Evolutionary conservation across 805 yeast species (phyloP), one percentile per base, ranked within the genome.

Genomic region (Nakazawaea peltata): DNA sequence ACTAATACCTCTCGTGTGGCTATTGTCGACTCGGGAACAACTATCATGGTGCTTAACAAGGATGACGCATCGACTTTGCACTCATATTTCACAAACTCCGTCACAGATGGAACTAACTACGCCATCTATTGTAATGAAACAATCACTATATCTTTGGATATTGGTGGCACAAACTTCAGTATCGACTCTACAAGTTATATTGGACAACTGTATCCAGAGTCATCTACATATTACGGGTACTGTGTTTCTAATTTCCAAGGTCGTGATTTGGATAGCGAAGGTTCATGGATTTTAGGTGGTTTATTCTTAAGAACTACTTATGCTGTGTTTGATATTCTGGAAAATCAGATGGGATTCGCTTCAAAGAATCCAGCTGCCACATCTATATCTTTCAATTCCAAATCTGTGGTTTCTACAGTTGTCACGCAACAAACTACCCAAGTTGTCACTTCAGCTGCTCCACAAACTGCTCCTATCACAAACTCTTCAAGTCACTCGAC

Each of bases 231-330:
- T 38, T 23, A 43, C 14, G 77, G 80, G 0, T 65, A 69, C 47
- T 78, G 86, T 59, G 75, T 77, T 10, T 71, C 81, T 5, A 77
- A 75, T 45, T 64, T 77, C 39, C 83, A 75, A 54, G 84, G 82
- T 8, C 47, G 68, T n/a, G 56, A 57, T 19, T 45, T 57, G 11
- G 53, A 62, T 9, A 49, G 51, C 23, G 54, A 60, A 34, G 58
- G 57, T 13, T 50, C 65, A 1, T 78, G 85, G 85, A 67, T 78
- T 35, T 54, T 78, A 26, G 86, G 86, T 4, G 77, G 74, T n/a
- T 61, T 74, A 3, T 77, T 78, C 47, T 51, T 78, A 44, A 67
- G 67, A 39, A 60, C 62, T 22, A 74, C 65, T 36, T 77, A 74
- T 48, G 64, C 77, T 2, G 71, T 74, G 11, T 78, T 75, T 44